Percentiles rank a stretch among this genome's conserved stretches.
Conservation (phyloP, 495 filamentous ascomycete species). For the Penicillium maclennaniae region DNA sequence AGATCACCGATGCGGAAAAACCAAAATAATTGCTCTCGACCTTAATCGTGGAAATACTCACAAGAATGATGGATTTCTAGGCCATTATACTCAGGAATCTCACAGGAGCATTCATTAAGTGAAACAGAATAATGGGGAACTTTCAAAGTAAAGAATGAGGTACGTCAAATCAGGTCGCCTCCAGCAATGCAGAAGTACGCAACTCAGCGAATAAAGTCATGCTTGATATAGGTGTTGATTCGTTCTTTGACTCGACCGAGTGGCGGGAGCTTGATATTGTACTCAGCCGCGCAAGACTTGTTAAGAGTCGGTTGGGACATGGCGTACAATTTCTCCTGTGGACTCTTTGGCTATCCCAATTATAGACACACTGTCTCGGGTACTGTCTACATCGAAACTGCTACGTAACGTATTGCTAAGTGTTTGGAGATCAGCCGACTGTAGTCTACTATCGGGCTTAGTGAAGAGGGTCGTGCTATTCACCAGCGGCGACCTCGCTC, state of each 20-base stretch:
- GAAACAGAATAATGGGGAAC: not conserved
- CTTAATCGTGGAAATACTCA: not conserved
- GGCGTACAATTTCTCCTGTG: slow-evolving; percentile 26
- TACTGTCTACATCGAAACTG: too few relatives aligned
- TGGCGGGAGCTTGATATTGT: slow-evolving; percentile 41
- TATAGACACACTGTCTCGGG: too few relatives aligned
- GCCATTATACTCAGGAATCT: not conserved
- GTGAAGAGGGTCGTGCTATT: too few relatives aligned
- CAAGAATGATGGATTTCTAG: not conserved
- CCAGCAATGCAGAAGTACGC: not conserved
- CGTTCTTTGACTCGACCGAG: slow-evolving; percentile 29
- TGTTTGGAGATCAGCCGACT: too few relatives aligned
- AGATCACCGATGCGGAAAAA: slow-evolving; percentile 6
- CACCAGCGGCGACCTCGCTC: too few relatives aligned
- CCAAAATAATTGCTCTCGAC: slow-evolving; percentile 1
- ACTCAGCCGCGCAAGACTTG: slow-evolving; percentile 47
- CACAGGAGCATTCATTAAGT: not conserved
- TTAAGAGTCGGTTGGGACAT: slow-evolving; percentile 46
- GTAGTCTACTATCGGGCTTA: too few relatives aligned
- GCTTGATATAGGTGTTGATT: slow-evolving; percentile 23
- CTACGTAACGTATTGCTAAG: too few relatives aligned
- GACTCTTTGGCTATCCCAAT: too few relatives aligned
- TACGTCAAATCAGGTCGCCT: not conserved
- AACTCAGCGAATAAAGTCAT: not conserved
- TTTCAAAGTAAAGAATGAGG: not conserved